These are phyloP conservation scores for Eucalyptus albens DNA, from an alignment of 345 rosid genomes.

Conservation along the genomic window DNA sequence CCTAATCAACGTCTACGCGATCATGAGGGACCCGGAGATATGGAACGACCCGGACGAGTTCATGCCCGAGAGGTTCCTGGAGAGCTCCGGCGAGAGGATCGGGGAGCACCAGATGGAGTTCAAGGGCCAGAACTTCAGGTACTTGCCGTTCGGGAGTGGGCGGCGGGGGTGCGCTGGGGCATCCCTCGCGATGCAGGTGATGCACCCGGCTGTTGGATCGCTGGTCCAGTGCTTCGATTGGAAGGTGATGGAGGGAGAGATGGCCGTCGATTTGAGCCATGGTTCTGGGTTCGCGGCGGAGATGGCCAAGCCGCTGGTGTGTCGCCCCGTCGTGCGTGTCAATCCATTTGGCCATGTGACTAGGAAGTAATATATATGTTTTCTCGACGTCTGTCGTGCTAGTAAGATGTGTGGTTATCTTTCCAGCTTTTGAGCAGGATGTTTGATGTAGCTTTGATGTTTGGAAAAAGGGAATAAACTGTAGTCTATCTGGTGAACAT, in stretches of 20 bases:
- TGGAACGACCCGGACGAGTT: slow-evolving; percentile 15
- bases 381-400: not conserved
- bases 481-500: not conserved
- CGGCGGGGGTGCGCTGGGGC: slow-evolving; percentile 20
- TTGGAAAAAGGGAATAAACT: not conserved
- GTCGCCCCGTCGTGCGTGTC: slow-evolving; percentile 16
- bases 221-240: slow-evolving; percentile 39
- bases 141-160: slow-evolving; percentile 35
- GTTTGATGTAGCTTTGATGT: not conserved
- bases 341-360: not conserved
- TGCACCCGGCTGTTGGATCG: slow-evolving; percentile 14
- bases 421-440: not conserved
- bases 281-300: slow-evolving; percentile 16
- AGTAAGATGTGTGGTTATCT: not conserved
- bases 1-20: slow-evolving; percentile 13
- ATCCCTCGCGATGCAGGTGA: slow-evolving; percentile 1
- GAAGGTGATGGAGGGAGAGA: slow-evolving; percentile 9
- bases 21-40: slow-evolving; percentile 22
- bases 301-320: slow-evolving; percentile 37
- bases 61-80: slow-evolving; percentile 28
- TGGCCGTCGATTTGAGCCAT: not conserved
- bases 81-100: not conserved
- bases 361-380: not conserved
- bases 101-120: slow-evolving; percentile 1
- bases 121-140: slow-evolving; percentile 8